Evolutionary conservation across 2,329 filamentous ascomycete genomes (phyloP), one percentile per base, ranked within the genome.

Genomic region (Mariannaea sp.): DNA sequence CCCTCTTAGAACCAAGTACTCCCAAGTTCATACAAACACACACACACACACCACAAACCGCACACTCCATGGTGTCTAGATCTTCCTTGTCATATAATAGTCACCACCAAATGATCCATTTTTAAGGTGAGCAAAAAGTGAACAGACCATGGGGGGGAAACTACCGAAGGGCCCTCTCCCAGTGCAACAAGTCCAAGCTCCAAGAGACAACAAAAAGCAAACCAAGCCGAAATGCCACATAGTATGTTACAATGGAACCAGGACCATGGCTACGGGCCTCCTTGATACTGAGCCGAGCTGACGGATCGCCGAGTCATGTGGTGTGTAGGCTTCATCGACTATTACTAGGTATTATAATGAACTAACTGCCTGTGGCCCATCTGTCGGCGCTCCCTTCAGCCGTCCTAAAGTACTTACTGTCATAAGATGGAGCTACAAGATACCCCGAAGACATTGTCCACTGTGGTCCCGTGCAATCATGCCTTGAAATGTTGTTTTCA

Each of bases 351-450:
- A 27, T 41, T 38, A 38, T 17, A 20, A n/a, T n/a, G n/a, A n/a
- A n/a, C n/a, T 4, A 13, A 17, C 33, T 14, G 5, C 20, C 17
- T 7, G 26, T 16, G 20, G 36, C 30, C 35, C 33, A 38, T 14
- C 40, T 27, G 38, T 53, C 30, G 50, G 50, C 39, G 50, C 50
- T 38, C 39, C 40, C 50, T 48, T 53, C 38, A 53, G 50, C 50
- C 44, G 38, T n/a, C n/a, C n/a, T n/a, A 49, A 14, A 5, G 32
- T n/a, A 7, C 5, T n/a, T 7, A 7, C 9, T 5, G 14, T 5
- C 13, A 36, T 26, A 29, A 48, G 30, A 48, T 39, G 38, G 49
- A 30, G 49, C 7, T 12, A 32, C 29, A 12, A 12, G 29, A 12
- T 4, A 36, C 36, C 35, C 46, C 38, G 46, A 33, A 47, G 29